Conservation (phyloP, 2,329 filamentous ascomycete genomes). For the Thelonectria olida region DNA sequence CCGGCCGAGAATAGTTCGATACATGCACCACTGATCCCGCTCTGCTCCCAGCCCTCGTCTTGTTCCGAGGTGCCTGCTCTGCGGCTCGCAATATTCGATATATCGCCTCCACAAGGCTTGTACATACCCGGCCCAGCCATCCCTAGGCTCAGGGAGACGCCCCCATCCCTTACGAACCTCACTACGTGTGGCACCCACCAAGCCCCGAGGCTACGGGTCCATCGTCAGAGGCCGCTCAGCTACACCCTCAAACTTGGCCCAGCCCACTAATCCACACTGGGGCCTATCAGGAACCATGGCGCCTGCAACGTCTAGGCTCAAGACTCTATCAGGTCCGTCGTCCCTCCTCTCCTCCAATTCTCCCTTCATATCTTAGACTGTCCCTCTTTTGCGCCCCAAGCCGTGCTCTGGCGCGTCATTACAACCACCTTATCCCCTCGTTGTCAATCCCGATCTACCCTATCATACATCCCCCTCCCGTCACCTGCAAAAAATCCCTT, state of each 20-base stretch:
- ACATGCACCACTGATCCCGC: slow-evolving; percentile 37
- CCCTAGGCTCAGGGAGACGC: slow-evolving; percentile 35
- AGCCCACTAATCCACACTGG: slow-evolving; percentile 47
- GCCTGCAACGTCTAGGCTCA: slow-evolving; percentile 67
- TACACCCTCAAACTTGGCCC: slow-evolving; percentile 43
- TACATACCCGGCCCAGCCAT: slow-evolving; percentile 23
- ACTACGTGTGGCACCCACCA: slow-evolving; percentile 41
- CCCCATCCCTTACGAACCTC: slow-evolving; percentile 34
- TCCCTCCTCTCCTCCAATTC: slow-evolving; percentile 44
- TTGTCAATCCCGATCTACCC: slow-evolving; percentile 25
- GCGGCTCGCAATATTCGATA: slow-evolving; percentile 32
- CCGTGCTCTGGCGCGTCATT: slow-evolving; percentile 31
- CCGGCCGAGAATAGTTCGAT: slow-evolving; percentile 27
- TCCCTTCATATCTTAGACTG: slow-evolving; percentile 39
- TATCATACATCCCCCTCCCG: slow-evolving; percentile 20
- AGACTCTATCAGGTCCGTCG: slow-evolving; percentile 68
- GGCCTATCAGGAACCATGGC: slow-evolving; percentile 59
- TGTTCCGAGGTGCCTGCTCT: slow-evolving; percentile 21
- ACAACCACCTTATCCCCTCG: slow-evolving; percentile 27
- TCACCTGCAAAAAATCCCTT: slow-evolving; percentile 19
- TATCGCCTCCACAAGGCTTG: slow-evolving; percentile 30
- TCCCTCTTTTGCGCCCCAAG: slow-evolving; percentile 25
- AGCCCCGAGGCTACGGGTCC: slow-evolving; percentile 45
- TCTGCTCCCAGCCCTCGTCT: slow-evolving; percentile 19
- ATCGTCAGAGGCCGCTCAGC: slow-evolving; percentile 46